Base-by-base conservation (phyloP, 2,329 filamentous ascomycete genomes). In the Fusarium hostae region DNA sequence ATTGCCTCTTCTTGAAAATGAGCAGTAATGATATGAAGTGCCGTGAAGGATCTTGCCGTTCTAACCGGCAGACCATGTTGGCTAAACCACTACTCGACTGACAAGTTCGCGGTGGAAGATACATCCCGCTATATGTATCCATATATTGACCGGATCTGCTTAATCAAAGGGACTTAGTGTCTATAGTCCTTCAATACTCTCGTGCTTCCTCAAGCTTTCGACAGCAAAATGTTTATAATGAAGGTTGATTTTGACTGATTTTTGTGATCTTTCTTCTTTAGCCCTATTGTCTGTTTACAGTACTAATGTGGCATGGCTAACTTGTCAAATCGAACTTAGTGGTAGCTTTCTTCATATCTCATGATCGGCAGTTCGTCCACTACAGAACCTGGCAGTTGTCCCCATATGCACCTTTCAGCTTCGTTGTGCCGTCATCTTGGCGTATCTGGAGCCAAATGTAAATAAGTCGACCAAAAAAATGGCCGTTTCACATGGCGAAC, bases 391-490 rank as follows among this genome's bases (percentile, higher is more conserved):
- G 9, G 13, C 16, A n/a, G 18, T 6, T 26, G 6, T 13, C 13
- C 3, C n/a, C 9, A 15, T 6, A 8, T 28, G 15, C 20, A 16
- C n/a, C 26, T n/a, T n/a, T 47, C 44, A 47, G 34, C 34, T 35
- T 35, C 34, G 32, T 15, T 34, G 5, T 34, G 32, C 13, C 15
- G 15, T 16, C 34, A 35, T 35, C n/a, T 16, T 16, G 9, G 2
- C 5, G 18, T 11, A n/a, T 30, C 18, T n/a, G 9, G 3, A n/a
- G 26, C 2, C 20, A 47, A 16, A 13, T 8, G n/a, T n/a, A 16
- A 4, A n/a, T 2, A 3, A 1, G 5, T 2, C 8, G 9, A 11
- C 3, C 9, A 30, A 3, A n/a, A n/a, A 11, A 5, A 2, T 30
- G 30, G 13, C 6, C n/a, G 9, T 13, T n/a, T 16, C 4, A 2